Percentiles rank a stretch among this genome's conserved stretches.
These are phyloP conservation scores for Wakefieldia striispora DNA, from an alignment of 768 basidiomycete species.

Conservation along the genomic window DNA sequence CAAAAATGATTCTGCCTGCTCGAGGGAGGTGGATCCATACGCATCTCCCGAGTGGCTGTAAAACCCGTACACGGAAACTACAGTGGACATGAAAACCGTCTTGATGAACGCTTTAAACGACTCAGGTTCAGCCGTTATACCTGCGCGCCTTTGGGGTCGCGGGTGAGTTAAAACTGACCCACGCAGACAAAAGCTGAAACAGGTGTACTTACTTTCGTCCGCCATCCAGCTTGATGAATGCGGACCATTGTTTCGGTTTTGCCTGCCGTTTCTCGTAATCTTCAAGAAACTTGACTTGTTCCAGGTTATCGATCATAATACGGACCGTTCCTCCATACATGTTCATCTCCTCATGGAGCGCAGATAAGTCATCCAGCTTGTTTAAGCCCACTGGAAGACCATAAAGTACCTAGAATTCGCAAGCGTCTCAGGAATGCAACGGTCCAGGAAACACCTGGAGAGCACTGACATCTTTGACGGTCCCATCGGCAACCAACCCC, in stretches of 20 bases:
- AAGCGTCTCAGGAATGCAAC: constrained; percentile 4
- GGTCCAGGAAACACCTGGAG: neutral
- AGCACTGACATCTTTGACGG: constrained; percentile 70
- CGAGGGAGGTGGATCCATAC: constrained; percentile 69
- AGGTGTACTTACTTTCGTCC: constrained; percentile 61
- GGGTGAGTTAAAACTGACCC: constrained; percentile 11
- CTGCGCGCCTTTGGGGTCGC: constrained; percentile 59
- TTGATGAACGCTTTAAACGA: constrained; percentile 56
- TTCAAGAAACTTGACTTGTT: constrained; percentile 66
- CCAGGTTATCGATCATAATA: constrained; percentile 72
- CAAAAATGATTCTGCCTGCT: constrained; percentile 64
- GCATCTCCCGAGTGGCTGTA: constrained; percentile 79
- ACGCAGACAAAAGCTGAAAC: neutral
- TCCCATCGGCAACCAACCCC: constrained; percentile 68
- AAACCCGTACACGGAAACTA: constrained; percentile 72
- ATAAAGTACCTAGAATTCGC: constrained; percentile 65
- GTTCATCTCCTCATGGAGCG: constrained; percentile 53
- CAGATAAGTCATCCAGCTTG: constrained; percentile 69
- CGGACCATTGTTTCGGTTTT: constrained; percentile 57
- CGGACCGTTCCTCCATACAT: constrained; percentile 59
- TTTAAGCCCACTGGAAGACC: constrained; percentile 69
- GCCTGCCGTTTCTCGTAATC: constrained; percentile 48
- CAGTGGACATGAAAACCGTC: constrained; percentile 50
- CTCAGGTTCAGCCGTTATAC: constrained; percentile 52
- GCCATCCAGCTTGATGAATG: constrained; percentile 78